Percentiles rank a stretch among this genome's conserved stretches.
These are phyloP conservation scores for Amphirosellinia nigrospora DNA, from an alignment of 495 filamentous ascomycete species.

Conservation along the genomic window DNA sequence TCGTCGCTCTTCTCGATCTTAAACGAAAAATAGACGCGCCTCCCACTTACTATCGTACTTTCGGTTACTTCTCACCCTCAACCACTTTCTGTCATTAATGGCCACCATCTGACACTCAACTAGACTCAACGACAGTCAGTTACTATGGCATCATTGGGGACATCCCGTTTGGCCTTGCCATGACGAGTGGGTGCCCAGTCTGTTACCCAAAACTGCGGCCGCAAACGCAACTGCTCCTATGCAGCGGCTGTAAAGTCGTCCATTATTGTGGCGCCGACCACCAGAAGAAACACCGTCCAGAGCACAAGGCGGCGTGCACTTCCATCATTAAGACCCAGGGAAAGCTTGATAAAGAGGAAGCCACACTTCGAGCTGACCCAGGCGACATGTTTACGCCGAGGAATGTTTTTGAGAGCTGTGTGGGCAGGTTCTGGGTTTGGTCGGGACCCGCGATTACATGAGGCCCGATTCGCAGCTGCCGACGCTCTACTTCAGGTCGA, in stretches of 20 bases:
- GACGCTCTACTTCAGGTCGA: conserved; percentile 41
- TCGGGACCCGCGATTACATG: conserved; percentile 53
- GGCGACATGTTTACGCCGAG: conserved; percentile 32
- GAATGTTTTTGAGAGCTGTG: conserved; percentile 40
- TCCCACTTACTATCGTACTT: conserved; percentile 2
- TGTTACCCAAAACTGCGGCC: conserved; percentile 13
- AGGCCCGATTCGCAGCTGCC: conserved; percentile 38
- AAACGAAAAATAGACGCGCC: background rate
- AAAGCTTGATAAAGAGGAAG: conserved; percentile 42
- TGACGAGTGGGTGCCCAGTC: conserved; percentile 12
- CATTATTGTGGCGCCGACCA: conserved; percentile 56
- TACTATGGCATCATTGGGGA: background rate
- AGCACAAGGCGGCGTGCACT: conserved; percentile 53
- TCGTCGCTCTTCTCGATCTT: background rate
- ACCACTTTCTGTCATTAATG: conserved; percentile 10
- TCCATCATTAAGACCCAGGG: conserved; percentile 39
- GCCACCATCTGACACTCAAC: background rate
- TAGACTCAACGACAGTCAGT: background rate
- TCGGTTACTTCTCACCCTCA: background rate
- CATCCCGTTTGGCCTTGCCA: conserved; percentile 22
- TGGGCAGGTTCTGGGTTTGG: conserved; percentile 47
- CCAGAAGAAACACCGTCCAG: conserved; percentile 45
- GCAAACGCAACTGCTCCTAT: conserved; percentile 35
- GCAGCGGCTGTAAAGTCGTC: conserved; percentile 51
- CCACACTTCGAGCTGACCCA: conserved; percentile 39